Conservation (phyloP, 2,329 filamentous ascomycete species). For the Fusarium sp. region DNA sequence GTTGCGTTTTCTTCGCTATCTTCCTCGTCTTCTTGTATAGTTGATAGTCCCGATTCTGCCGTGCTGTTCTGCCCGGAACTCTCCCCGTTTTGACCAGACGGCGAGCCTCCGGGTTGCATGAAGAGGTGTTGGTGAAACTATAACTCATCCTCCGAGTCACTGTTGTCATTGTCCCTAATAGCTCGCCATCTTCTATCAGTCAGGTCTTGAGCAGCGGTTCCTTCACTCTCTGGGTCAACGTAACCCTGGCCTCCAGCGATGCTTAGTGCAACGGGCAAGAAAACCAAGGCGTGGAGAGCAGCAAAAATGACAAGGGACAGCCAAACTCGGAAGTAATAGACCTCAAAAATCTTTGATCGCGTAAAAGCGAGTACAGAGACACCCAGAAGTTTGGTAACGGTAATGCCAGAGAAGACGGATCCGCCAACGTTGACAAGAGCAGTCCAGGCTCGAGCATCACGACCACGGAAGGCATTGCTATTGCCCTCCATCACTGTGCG, state of each 20-base stretch:
- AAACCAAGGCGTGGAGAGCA: constrained; percentile 88
- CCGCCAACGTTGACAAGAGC: constrained; percentile 95
- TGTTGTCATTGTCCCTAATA: constrained; percentile 80
- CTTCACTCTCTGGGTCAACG: constrained; percentile 87
- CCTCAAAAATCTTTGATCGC: constrained; percentile 97
- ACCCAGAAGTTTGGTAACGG: constrained; percentile 93
- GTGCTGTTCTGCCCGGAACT: not conserved
- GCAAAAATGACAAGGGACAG: constrained; percentile 91
- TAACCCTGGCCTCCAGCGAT: constrained; percentile 90
- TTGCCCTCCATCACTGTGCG: constrained; percentile 83
- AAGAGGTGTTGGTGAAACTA: constrained; percentile 47
- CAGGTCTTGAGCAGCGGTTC: constrained; percentile 90
- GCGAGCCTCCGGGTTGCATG: not conserved
- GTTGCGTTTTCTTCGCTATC: not conserved
- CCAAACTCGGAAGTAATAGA: constrained; percentile 99
- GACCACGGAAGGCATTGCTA: constrained; percentile 82
- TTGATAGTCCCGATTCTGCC: not conserved
- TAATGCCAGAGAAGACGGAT: constrained; percentile 96
- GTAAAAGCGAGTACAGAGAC: constrained; percentile 95
- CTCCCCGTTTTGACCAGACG: not conserved
- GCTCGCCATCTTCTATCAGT: constrained; percentile 84
- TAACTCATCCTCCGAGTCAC: constrained; percentile 80
- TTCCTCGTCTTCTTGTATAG: constrained; percentile 11
- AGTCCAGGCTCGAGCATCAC: constrained; percentile 90
- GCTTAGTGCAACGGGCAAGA: constrained; percentile 90